Evolutionary conservation across 2,329 filamentous ascomycete species (phyloP), one percentile per base, ranked within the genome.

Genomic region (Penicillium oxalicum): DNA sequence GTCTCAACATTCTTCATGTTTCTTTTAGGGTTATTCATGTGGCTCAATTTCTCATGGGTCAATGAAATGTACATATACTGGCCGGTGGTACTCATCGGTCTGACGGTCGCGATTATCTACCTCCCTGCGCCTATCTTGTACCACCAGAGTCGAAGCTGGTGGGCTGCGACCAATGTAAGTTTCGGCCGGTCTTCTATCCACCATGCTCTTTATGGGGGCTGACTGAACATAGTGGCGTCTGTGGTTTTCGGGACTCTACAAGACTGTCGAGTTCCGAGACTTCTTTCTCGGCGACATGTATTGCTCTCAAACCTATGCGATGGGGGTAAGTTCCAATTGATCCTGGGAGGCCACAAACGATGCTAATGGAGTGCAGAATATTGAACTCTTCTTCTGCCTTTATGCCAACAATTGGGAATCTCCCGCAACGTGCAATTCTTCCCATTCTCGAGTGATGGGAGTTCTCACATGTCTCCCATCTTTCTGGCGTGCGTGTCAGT

Each of bases 221-320:
- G 7, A 66, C 50, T 3, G 28, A 9, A 9, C 35, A 7, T 54
- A 93, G 86, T 94, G 87, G 80, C 87, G 93, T 52, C 76, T 97
- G 13, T 73, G 94, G 45, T 78, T 91, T 42, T 88, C 91, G 11
- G 91, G 91, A 4, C 67, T 95, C 18, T 96, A 94, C 62, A 89
- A 89, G 1, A 43, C 40, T 6, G 93, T 98, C 43, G 91, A 97
- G 66, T 98, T 97, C 67, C 82, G 91, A 49, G 93, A 98, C 69
- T 97, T 98, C 72, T 97, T 96, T 69, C 78, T 97, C 0, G 93
- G 93, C 45, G 93, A 98, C 66, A 96, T 97, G 77, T 95, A 95
- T 69, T 97, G 91, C 70, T 97, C 93, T 2, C 76, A 95, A 48
- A 95, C 91, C 5, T 98, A 98, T 68, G 80, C 86, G 12, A 88